These are phyloP conservation scores for Pseudomonodictys pantanalensis DNA, from an alignment of 495 filamentous ascomycete genomes.

Conservation along the genomic window DNA sequence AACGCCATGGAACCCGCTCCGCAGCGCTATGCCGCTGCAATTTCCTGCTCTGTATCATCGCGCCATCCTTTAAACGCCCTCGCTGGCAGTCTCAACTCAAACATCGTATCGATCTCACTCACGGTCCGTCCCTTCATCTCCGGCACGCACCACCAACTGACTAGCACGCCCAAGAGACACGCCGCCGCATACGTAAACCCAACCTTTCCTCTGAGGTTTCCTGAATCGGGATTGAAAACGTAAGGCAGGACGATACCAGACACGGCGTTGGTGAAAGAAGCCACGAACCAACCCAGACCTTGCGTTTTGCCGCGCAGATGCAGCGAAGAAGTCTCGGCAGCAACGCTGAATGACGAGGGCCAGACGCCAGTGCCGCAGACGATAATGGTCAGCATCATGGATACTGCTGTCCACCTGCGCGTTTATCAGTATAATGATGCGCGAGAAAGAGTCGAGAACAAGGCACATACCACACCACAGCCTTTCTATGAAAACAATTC, in stretches of 20 bases:
- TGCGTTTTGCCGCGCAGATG: conserved; percentile 26
- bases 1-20: too few species aligned
- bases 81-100: conserved; percentile 13
- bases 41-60: neutral
- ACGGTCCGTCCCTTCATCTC: conserved; percentile 27
- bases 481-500: conserved; percentile 13
- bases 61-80: conserved; percentile 15
- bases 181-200: conserved; percentile 21
- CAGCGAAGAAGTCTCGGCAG: conserved; percentile 22
- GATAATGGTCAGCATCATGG: conserved; percentile 25
- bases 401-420: conserved; percentile 12
- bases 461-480: conserved; percentile 14
- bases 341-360: conserved; percentile 22
- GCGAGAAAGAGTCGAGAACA: neutral
- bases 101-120: conserved; percentile 25
- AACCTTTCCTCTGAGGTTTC: conserved; percentile 21
- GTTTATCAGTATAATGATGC: neutral
- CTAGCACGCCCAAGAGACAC: conserved; percentile 1
- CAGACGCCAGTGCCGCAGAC: conserved; percentile 19
- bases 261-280: neutral
- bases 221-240: conserved; percentile 27
- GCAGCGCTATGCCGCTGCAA: too few species aligned
- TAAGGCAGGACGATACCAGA: conserved; percentile 23
- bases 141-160: conserved; percentile 16
- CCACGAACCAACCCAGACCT: conserved; percentile 21